Evolutionary conservation across 345 rosid genomes (phyloP), one percentile per base, ranked within the genome.

Genomic region (Hypericum androsaemum): DNA sequence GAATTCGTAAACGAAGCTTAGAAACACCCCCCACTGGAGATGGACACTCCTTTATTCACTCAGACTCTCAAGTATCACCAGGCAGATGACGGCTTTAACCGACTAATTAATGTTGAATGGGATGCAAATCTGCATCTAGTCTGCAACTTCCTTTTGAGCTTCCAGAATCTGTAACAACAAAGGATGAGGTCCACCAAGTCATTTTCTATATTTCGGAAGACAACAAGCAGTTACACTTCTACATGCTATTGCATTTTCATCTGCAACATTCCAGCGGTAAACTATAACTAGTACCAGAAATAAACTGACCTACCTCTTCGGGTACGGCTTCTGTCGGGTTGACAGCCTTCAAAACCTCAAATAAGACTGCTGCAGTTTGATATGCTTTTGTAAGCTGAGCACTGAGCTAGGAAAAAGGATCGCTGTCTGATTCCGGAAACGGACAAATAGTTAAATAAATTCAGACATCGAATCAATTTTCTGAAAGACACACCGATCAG

Each of bases 391-490:
- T 37, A 36, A 51, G 54, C 37, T 51, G 54, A 36, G 54, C 54
- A 39, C 61, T 56, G 50, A 37, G 15, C 8, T 46, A 41, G 64
- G 59, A 49, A 50, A 36, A 60, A 38, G 41, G 45, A 53, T 59
- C 52, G 41, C 48, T 10, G 17, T 54, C 53, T 56, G 22, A 40
- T 13, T 13, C 7, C 13, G 36, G 37, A 28, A n/a, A n/a, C n/a
- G n/a, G n/a, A n/a, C n/a, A n/a, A n/a, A n/a, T n/a, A n/a, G n/a
- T n/a, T n/a, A n/a, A 9, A 5, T 1, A 16, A 22, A 22, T 22
- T 22, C 12, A 11, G 37, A n/a, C 3, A 3, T 10, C 39, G 10
- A 50, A 28, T 17, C 39, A n/a, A n/a, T 50, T 12, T 35, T 3
- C 8, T 11, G 14, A 36, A 37, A n/a, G n/a, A 51, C 12, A 35